These are phyloP conservation scores for Phytopythium ostracodes DNA, from an alignment of 352 stramenopile species.

Conservation along the genomic window DNA sequence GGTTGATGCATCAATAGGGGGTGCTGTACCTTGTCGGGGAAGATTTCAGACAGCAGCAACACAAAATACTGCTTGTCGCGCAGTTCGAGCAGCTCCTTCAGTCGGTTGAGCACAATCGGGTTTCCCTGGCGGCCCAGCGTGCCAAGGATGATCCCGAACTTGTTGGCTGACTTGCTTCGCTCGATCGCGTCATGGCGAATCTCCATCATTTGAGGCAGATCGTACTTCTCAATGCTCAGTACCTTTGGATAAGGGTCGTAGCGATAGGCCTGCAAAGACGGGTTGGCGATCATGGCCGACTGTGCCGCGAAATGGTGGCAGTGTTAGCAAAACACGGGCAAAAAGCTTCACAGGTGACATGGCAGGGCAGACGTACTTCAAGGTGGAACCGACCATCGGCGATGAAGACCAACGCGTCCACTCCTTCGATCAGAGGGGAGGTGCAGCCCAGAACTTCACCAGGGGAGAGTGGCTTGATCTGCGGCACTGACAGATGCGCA, in stretches of 20 bases:
- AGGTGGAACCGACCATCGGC: constrained; percentile 99
- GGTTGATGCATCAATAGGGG: not conserved
- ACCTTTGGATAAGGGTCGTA: constrained; percentile 99
- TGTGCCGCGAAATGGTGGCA: constrained; percentile 13
- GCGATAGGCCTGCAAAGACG: constrained; percentile 91
- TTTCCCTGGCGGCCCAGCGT: constrained; percentile 99
- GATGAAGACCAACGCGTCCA: constrained; percentile 96
- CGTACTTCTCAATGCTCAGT: constrained; percentile 97
- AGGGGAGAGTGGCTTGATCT: constrained; percentile 96
- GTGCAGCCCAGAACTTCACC: constrained; percentile 99
- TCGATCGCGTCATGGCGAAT: constrained; percentile 86
- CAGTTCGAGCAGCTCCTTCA: constrained; percentile 85
- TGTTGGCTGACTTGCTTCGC: constrained; percentile 69
- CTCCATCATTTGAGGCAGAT: constrained; percentile 94
- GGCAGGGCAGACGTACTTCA: constrained; percentile 69
- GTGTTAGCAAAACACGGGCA: not conserved
- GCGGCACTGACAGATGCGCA: constrained; percentile 84
- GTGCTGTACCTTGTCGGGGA: constrained; percentile 86
- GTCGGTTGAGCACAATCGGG: constrained; percentile 92
- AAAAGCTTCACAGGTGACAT: not conserved
- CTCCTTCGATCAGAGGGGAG: constrained; percentile 91
- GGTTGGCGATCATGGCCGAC: constrained; percentile 99
- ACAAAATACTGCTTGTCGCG: constrained; percentile 92
- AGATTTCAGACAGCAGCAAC: constrained; percentile 97
- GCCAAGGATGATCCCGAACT: constrained; percentile 97